Conservation (phyloP, 2,329 filamentous ascomycete genomes). For the Hymenoscyphus occultus region DNA sequence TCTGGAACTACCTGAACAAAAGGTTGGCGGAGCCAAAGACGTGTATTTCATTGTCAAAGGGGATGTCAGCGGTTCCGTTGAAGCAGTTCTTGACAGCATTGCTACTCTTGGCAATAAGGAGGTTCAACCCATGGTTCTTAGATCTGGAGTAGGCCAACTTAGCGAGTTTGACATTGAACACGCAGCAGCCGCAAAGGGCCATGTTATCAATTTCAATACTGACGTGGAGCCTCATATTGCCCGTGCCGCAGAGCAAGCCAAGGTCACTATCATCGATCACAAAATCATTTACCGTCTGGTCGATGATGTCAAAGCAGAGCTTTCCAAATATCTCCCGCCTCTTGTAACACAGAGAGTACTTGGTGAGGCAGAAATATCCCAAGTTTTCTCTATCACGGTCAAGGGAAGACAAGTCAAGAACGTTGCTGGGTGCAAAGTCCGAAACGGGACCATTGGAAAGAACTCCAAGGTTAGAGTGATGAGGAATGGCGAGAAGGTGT, state of each 20-base stretch:
- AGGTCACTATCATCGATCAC: conserved; percentile 78
- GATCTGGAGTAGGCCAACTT: conserved; percentile 73
- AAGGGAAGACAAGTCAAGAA: conserved; percentile 67
- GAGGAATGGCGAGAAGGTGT: conserved; percentile 67
- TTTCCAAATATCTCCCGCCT: conserved; percentile 69
- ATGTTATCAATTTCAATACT: conserved; percentile 85
- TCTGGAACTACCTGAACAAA: conserved; percentile 33
- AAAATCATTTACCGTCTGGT: conserved; percentile 81
- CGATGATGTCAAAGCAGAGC: conserved; percentile 65
- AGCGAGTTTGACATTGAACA: conserved; percentile 87
- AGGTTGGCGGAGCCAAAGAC: conserved; percentile 46
- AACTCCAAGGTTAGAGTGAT: conserved; percentile 67
- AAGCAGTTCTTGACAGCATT: conserved; percentile 79
- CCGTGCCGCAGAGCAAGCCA: conserved; percentile 64
- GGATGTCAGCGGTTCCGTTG: conserved; percentile 90
- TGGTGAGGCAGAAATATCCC: conserved; percentile 82
- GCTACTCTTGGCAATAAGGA: conserved; percentile 80
- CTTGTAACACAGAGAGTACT: conserved; percentile 66
- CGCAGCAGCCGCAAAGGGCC: conserved; percentile 70
- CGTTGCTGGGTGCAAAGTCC: conserved; percentile 84
- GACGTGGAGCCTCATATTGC: conserved; percentile 64
- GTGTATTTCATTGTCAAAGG: conserved; percentile 87
- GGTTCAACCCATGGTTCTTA: conserved; percentile 72
- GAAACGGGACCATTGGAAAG: conserved; percentile 71
- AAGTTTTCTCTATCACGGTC: conserved; percentile 80